Conservation (phyloP, 257 asterid species). For the Galeopsis tetrahit region DNA sequence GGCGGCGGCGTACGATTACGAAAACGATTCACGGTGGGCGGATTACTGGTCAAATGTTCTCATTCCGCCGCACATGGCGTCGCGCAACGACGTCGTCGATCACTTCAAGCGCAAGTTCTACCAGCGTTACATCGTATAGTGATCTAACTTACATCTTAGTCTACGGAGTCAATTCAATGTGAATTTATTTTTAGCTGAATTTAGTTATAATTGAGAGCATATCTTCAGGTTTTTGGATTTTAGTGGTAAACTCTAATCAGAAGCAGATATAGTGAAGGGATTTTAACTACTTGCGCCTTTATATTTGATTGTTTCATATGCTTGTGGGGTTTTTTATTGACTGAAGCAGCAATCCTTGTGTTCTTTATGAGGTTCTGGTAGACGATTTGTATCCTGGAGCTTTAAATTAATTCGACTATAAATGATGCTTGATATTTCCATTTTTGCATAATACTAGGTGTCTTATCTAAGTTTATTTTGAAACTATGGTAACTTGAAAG, state of each 20-base stretch:
- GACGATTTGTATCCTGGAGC: neutral
- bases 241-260: neutral
- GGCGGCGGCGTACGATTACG: conserved; percentile 91
- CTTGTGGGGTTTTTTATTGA: conserved; percentile 1
- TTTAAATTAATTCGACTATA: neutral
- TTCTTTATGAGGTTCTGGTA: neutral
- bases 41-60: conserved; percentile 96
- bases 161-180: neutral
- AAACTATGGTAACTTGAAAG: conserved; percentile 13
- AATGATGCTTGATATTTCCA: neutral
- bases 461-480: neutral
- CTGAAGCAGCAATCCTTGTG: conserved; percentile 21
- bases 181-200: neutral
- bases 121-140: conserved; percentile 83
- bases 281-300: conserved; percentile 5
- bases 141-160: neutral
- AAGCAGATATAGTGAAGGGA: neutral
- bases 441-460: neutral
- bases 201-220: neutral
- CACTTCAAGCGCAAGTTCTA: conserved; percentile 97
- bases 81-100: conserved; percentile 72
- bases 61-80: conserved; percentile 85
- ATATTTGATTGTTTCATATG: neutral
- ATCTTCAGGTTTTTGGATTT: neutral
- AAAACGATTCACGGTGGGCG: conserved; percentile 80